A percentile compares a stretch with the other conserved stretches of the same genome.
phyloP scores from a whole-genome alignment of 2,329 filamentous ascomycete species.

The Hirsutella minnesotensis region DNA sequence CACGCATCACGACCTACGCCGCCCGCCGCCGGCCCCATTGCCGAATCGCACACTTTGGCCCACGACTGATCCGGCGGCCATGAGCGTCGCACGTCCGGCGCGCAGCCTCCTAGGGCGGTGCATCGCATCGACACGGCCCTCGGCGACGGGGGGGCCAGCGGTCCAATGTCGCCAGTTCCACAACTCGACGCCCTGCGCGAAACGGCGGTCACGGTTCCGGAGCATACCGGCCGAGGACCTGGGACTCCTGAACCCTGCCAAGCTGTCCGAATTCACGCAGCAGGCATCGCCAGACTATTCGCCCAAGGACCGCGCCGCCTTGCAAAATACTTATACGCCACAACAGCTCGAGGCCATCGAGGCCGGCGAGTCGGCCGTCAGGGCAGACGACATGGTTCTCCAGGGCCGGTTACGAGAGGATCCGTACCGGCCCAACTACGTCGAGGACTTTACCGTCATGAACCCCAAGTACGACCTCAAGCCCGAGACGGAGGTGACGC shows the following conservation, averaged over 20 bases:
- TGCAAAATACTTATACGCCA: constrained; percentile 61
- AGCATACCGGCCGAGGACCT: constrained; percentile 40
- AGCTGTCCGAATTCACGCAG: constrained; percentile 31
- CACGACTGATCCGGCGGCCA: constrained; percentile 19
- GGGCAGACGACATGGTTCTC: constrained; percentile 59
- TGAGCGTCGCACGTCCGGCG: constrained; percentile 44
- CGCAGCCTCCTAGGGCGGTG: constrained; percentile 40
- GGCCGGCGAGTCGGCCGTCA: constrained; percentile 67
- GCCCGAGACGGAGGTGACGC: constrained; percentile 34
- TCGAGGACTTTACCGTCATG: constrained; percentile 72
- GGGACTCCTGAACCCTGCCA: constrained; percentile 33
- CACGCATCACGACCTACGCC: background rate
- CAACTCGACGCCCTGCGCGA: constrained; percentile 34
- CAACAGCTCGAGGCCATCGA: constrained; percentile 73
- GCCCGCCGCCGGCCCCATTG: background rate
- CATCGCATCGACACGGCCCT: constrained; percentile 22
- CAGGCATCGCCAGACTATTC: constrained; percentile 53
- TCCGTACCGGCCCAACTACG: constrained; percentile 59
- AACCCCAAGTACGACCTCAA: constrained; percentile 68
- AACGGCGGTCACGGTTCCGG: constrained; percentile 38
- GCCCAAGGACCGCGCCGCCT: constrained; percentile 47
- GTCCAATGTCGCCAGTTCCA: constrained; percentile 34
- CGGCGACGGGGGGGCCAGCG: constrained; percentile 10
- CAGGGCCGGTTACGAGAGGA: constrained; percentile 65
- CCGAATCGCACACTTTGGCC: background rate